Evolutionary conservation across 2,329 filamentous ascomycete species (phyloP).

Genomic region (Nemania abortiva): DNA sequence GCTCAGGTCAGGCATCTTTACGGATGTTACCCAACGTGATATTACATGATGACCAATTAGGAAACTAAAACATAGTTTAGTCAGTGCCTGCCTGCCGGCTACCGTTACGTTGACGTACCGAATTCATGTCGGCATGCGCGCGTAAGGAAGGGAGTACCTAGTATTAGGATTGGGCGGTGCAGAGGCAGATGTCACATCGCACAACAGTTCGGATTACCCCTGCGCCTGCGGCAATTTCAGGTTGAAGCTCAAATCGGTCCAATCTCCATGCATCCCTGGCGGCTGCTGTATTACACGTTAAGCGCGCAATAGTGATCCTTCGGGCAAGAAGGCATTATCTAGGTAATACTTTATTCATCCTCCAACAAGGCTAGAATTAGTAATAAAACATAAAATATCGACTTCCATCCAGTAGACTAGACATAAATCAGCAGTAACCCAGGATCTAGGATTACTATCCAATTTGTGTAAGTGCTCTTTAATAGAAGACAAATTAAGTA

Average conservation of each 20-base stretch:
- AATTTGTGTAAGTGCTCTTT: neutral
- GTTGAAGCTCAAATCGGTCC: neutral
- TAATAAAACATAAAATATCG: neutral
- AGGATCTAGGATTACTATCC: no score
- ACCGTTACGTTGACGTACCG: neutral
- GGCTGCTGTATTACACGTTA: neutral
- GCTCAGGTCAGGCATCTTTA: neutral
- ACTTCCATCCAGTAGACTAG: neutral
- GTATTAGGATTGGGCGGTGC: conserved; percentile 20
- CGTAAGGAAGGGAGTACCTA: neutral
- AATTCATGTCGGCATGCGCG: neutral
- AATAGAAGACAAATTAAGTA: neutral
- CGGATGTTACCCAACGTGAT: neutral
- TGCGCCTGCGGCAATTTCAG: conserved; percentile 2
- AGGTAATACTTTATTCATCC: no score
- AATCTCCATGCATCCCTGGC: neutral
- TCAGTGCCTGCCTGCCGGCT: neutral
- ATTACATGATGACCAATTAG: neutral
- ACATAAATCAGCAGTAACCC: neutral
- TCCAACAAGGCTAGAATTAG: neutral
- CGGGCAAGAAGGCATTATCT: neutral
- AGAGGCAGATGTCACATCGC: conserved; percentile 10
- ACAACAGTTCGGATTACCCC: conserved; percentile 6
- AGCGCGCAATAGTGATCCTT: conserved; percentile 1
- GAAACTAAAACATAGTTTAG: neutral